Evolutionary conservation across 495 filamentous ascomycete genomes (phyloP), one percentile per base, ranked within the genome.

Genomic region (Aspergillus panamensis): DNA sequence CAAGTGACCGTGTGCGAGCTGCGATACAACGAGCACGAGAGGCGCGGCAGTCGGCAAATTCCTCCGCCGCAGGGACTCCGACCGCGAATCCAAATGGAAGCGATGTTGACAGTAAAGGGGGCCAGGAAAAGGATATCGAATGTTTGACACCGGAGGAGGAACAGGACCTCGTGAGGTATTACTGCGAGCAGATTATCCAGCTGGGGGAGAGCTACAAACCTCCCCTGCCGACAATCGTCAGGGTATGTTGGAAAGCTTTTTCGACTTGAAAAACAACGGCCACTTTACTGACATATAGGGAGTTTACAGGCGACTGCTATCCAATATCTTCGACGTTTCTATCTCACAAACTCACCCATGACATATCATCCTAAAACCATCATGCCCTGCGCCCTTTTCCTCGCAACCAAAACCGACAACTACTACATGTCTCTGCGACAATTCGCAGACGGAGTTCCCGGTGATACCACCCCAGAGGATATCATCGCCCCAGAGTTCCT

Each of bases 321-420:
- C 43, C 89, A 93, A 72, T 97, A 92, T 72, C 83, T 97, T 44
- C 86, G 88, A 52, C 88, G 94, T 54, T 97, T 98, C 79, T 98
- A 97, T 73, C 81, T 96, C 21, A 90, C 87, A 58, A 96, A 96
- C 72, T 94, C 89, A 35, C 84, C 90, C 55, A 93, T 97, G 87
- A 96, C 92, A 37, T 96, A 97, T 69, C 89, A 91, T 59, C 92
- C 92, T 0, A 87, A 88, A 60, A 83, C 85, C 54, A 92, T 98
- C 68, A 84, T 95, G 63, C 84, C 87, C 29, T 88, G 90, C 35
- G 87, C 90, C 39, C 81, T 98, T 58, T 97, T 93, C 80, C 85
- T 98, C 58, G 91, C 89, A 20, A 91, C 85, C 53, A 98, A 98
- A 72, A 90, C 89, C 3, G 95, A 98, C 65, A 88, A 88, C 63